Evolutionary conservation across 2,329 filamentous ascomycete genomes (phyloP).

Genomic region (Fusarium tupiense): DNA sequence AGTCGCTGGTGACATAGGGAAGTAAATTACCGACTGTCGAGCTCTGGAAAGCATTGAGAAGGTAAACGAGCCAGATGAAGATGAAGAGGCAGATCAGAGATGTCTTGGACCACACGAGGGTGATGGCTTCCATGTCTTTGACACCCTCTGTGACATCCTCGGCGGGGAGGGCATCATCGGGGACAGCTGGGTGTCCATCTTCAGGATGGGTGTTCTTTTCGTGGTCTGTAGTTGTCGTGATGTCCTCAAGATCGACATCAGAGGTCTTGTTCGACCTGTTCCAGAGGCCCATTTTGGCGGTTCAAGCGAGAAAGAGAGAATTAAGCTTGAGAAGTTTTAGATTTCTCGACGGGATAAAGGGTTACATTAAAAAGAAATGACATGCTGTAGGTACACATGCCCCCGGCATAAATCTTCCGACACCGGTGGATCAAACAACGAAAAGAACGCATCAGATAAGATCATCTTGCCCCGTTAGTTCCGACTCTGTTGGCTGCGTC

Average conservation of each 20-base stretch:
- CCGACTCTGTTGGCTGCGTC: not conserved
- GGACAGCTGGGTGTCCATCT: not conserved
- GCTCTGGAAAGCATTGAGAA: slow-evolving; percentile 42
- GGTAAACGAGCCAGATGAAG: slow-evolving; percentile 13
- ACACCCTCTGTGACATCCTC: slow-evolving; percentile 36
- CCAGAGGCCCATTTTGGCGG: not conserved
- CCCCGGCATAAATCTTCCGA: not conserved
- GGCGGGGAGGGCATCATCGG: not conserved
- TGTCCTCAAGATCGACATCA: slow-evolving; percentile 1
- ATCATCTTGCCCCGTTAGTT: slow-evolving; percentile 21
- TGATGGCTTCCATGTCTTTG: slow-evolving; percentile 20
- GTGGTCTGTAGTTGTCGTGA: not conserved
- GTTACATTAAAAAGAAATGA: not conserved
- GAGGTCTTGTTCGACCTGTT: slow-evolving; percentile 2
- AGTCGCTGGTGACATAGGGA: slow-evolving; percentile 1
- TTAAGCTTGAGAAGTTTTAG: not conserved
- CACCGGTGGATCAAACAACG: not conserved
- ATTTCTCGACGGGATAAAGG: not conserved
- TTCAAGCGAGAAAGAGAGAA: too few species aligned
- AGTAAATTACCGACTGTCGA: slow-evolving; percentile 47
- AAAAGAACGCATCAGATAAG: slow-evolving; percentile 40
- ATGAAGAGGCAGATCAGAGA: slow-evolving; percentile 11
- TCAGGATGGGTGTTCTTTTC: slow-evolving; percentile 16
- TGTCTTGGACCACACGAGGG: slow-evolving; percentile 4
- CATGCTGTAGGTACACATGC: not conserved